These are phyloP conservation scores for Penicillium tannophilum DNA, from an alignment of 495 filamentous ascomycete species.

Conservation along the genomic window DNA sequence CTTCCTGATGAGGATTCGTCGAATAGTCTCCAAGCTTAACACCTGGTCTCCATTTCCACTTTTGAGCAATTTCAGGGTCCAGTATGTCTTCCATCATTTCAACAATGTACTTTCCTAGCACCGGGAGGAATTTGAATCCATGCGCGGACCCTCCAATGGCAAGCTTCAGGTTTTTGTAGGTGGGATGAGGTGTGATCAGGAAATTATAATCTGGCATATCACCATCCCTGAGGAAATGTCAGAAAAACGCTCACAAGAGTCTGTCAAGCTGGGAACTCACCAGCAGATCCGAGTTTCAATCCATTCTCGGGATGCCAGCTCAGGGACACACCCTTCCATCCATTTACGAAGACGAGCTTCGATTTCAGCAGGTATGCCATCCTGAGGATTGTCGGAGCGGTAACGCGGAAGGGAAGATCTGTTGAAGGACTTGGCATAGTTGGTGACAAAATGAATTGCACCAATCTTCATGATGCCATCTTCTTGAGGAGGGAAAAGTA, in stretches of 20 bases:
- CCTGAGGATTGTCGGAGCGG: constrained; percentile 9
- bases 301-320: constrained; percentile 26
- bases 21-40: too few relatives aligned
- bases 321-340: constrained; percentile 19
- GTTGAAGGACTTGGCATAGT: constrained; percentile 11
- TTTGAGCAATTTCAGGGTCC: constrained; percentile 7
- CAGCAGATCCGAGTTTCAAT: constrained; percentile 31
- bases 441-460: constrained; percentile 27
- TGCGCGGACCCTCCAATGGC: constrained; percentile 52
- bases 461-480: constrained; percentile 41
- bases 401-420: neutral
- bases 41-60: constrained; percentile 25
- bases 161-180: constrained; percentile 42
- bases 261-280: neutral
- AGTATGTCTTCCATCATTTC: constrained; percentile 43
- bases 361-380: constrained; percentile 24
- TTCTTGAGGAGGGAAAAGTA: constrained; percentile 35
- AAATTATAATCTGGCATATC: constrained; percentile 51
- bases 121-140: constrained; percentile 61
- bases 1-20: too few relatives aligned
- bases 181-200: constrained; percentile 51
- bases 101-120: constrained; percentile 57
- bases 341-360: constrained; percentile 25
- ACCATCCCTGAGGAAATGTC: constrained; percentile 12
- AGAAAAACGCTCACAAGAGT: too few relatives aligned